Evolutionary conservation across 345 rosid genomes (phyloP).

Genomic region (Ricinus communis): DNA sequence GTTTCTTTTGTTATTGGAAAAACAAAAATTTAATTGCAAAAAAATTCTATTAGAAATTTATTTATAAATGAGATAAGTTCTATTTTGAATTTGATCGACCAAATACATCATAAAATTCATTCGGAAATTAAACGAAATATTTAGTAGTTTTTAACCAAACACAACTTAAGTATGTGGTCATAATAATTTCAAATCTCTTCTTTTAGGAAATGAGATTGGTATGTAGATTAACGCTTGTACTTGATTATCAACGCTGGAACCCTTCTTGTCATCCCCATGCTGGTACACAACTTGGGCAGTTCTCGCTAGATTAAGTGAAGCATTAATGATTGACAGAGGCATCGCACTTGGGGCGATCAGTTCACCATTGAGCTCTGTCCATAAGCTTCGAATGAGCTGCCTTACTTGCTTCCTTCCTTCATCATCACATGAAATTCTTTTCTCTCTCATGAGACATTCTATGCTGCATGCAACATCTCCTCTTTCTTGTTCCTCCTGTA

Average conservation of each 20-base stretch:
- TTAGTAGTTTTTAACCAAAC: no score
- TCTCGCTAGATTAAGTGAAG: constrained; percentile 30
- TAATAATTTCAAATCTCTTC: no score
- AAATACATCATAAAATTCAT: no score
- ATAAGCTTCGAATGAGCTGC: constrained; percentile 17
- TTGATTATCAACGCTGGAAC: constrained; percentile 15
- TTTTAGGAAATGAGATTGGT: background rate
- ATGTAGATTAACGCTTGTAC: constrained; percentile 11
- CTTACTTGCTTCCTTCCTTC: constrained; percentile 25
- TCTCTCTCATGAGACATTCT: constrained; percentile 24
- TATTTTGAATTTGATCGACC: no score
- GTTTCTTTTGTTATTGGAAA: no score
- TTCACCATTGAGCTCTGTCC: constrained; percentile 27
- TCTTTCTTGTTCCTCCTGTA: constrained; percentile 32
- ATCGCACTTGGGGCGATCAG: background rate
- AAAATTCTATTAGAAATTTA: no score
- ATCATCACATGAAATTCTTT: constrained; percentile 11
- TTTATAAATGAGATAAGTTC: no score
- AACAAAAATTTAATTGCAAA: no score
- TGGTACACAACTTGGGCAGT: constrained; percentile 30
- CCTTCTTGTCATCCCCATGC: constrained; percentile 25
- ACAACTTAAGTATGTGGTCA: no score
- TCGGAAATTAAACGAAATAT: no score
- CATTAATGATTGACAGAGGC: constrained; percentile 15
- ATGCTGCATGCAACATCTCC: constrained; percentile 34